Evolutionary conservation across 2,329 filamentous ascomycete species (phyloP), one percentile per base, ranked within the genome.

Genomic region (Penicillium sp.): DNA sequence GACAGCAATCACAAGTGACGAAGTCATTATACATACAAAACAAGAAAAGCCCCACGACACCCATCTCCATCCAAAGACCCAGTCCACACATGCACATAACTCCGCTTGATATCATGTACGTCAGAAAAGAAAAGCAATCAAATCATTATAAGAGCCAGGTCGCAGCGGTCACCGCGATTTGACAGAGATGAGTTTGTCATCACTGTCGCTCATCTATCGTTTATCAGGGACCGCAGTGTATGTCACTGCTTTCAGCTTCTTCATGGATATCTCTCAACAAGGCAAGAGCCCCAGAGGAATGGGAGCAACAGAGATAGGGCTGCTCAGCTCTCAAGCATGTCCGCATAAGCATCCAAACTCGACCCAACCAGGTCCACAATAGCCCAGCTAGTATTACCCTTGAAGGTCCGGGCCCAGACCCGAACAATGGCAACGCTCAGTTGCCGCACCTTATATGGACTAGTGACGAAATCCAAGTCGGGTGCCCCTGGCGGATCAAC

Each of bases 351-450:
- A 53, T 72, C 69, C 34, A 73, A 54, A 39, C 69, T 72, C 7
- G 61, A 65, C 9, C 70, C 70, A 27, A 73, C 67, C 36, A 73
- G 54, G 36, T 73, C 70, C 32, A 68, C 67, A 44, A 73, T 72
- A 4, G 70, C 69, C 70, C 68, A 72, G 48, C 69, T 72, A 7
- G 70, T 72, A 41, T 72, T 71, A 3, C 70, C 70, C 37, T 65
- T 70, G 47, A 71, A 72, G 3, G 68, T 72, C 27, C 66, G 64
- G 5, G 70, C 69, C 60, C 70, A 72, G 11, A 72, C 70, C 8
- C 70, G 64, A 10, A 72, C 68, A 37, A 73, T 71, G n/a, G 69
- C 65, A 48, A 73, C 64, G 35, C 69, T 72, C n/a, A 73, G 59
- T 30, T 69, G 65, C 14, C 65, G 65, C 37, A 69, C 67, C 43